Evolutionary conservation across 208 protist species (phyloP).

Genomic region (Leishmania tarentolae): DNA sequence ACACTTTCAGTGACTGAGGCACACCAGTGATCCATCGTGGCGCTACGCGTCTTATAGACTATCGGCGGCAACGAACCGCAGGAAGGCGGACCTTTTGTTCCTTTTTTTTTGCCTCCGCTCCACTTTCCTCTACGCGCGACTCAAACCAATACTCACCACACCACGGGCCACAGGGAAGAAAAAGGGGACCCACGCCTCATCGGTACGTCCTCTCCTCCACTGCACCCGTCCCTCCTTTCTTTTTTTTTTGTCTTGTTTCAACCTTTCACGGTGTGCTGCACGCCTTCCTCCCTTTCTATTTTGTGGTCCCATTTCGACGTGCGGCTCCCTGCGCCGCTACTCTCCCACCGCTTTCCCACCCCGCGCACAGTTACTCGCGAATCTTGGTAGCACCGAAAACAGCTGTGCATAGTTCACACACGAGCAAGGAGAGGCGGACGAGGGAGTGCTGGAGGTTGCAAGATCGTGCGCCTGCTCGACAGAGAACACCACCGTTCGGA

Average conservation of each 20-base stretch:
- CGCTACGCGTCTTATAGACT: neutral
- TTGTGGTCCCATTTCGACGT: neutral
- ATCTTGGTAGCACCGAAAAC: neutral
- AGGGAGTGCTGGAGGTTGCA: neutral
- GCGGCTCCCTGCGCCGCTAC: neutral
- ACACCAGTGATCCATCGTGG: neutral
- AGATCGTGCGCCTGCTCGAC: neutral
- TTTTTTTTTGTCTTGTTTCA: neutral
- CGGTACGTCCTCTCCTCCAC: neutral
- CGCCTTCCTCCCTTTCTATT: neutral
- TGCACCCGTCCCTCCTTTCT: neutral
- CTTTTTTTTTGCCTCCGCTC: neutral
- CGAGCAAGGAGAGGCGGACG: neutral
- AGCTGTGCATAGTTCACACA: neutral
- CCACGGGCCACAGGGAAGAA: neutral
- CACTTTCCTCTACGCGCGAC: neutral
- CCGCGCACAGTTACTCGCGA: neutral
- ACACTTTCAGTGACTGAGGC: neutral
- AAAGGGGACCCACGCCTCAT: neutral
- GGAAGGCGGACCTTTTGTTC: neutral
- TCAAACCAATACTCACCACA: neutral
- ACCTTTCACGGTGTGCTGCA: neutral
- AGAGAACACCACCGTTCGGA: too few species aligned
- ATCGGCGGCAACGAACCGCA: neutral
- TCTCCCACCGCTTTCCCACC: neutral